These are phyloP conservation scores for Pleodorina starrii DNA, from an alignment of 139 green algal genomes.

Conservation along the genomic window DNA sequence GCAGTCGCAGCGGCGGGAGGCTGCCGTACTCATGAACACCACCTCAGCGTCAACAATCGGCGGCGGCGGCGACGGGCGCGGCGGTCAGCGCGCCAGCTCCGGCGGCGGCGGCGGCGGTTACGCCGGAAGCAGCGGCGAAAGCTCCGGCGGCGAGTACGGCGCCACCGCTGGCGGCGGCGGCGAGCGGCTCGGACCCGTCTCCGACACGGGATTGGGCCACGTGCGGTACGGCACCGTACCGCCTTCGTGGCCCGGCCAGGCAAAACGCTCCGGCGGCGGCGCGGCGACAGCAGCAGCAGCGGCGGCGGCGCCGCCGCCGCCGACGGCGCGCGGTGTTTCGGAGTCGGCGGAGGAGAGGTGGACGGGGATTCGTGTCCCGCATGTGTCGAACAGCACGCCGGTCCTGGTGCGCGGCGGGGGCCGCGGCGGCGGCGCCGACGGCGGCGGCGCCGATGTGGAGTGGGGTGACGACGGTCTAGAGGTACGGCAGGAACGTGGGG, in stretches of 20 bases:
- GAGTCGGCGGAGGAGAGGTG: not conserved
- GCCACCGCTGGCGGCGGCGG: no score
- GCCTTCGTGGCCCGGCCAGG: no score
- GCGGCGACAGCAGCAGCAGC: no score
- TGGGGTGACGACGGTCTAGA: not conserved
- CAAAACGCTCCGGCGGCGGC: no score
- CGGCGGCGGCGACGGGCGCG: not conserved
- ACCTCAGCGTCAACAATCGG: not conserved
- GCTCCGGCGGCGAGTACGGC: not conserved
- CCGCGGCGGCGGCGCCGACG: not conserved
- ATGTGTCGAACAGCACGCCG: not conserved
- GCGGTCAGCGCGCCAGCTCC: not conserved
- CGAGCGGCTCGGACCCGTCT: not conserved
- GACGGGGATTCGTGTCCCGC: not conserved
- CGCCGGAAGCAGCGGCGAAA: not conserved
- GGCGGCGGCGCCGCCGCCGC: not conserved
- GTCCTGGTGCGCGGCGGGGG: not conserved
- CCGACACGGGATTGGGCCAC: not conserved
- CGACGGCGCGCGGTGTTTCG: no score
- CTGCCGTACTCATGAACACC: not conserved
- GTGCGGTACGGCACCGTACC: no score
- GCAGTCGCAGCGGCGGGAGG: not conserved
- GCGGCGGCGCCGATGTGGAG: not conserved
- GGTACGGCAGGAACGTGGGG: conserved; percentile 30
- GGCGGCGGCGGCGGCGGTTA: not conserved